phyloP scores from a whole-genome alignment of 2,329 filamentous ascomycete genomes.

The Dactylellina cionopaga region DNA sequence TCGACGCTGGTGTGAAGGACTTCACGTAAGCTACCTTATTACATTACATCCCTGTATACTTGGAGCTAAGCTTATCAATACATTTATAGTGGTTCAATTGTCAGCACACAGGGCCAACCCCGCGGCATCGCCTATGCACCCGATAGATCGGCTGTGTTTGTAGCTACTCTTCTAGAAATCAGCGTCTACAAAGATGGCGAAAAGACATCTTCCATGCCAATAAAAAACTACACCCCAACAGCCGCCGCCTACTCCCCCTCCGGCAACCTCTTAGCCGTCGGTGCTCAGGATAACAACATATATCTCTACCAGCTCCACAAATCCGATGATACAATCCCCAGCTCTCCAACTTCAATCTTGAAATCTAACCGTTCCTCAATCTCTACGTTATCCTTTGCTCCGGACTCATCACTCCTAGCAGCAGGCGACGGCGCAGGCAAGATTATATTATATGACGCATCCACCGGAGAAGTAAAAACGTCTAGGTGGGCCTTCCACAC shows the following conservation, averaged over 20 bases:
- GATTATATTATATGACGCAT: slow-evolving; percentile 79
- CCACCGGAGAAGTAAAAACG: slow-evolving; percentile 76
- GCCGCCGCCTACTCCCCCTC: slow-evolving; percentile 64
- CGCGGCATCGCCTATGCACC: slow-evolving; percentile 73
- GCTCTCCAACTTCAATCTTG: slow-evolving; percentile 67
- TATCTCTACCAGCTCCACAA: slow-evolving; percentile 75
- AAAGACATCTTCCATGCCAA: slow-evolving; percentile 68
- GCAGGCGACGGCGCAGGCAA: slow-evolving; percentile 86
- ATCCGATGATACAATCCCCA: slow-evolving; percentile 67
- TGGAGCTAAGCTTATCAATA: background rate
- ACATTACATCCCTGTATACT: background rate
- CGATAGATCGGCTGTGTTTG: slow-evolving; percentile 66
- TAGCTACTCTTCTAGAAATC: slow-evolving; percentile 68
- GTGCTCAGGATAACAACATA: slow-evolving; percentile 77
- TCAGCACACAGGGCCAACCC: slow-evolving; percentile 69
- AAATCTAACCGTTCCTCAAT: slow-evolving; percentile 75
- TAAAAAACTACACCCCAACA: slow-evolving; percentile 73
- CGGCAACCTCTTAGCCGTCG: slow-evolving; percentile 73
- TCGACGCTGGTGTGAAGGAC: slow-evolving; percentile 66
- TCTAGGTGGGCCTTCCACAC: slow-evolving; percentile 81
- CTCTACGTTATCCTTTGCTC: slow-evolving; percentile 84
- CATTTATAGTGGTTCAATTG: slow-evolving; percentile 24
- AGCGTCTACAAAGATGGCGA: slow-evolving; percentile 68
- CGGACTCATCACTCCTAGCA: slow-evolving; percentile 78
- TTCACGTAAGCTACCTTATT: slow-evolving; percentile 50